Conservation (phyloP, 2,329 filamentous ascomycete genomes). For the Paracamarosporium sp. region DNA sequence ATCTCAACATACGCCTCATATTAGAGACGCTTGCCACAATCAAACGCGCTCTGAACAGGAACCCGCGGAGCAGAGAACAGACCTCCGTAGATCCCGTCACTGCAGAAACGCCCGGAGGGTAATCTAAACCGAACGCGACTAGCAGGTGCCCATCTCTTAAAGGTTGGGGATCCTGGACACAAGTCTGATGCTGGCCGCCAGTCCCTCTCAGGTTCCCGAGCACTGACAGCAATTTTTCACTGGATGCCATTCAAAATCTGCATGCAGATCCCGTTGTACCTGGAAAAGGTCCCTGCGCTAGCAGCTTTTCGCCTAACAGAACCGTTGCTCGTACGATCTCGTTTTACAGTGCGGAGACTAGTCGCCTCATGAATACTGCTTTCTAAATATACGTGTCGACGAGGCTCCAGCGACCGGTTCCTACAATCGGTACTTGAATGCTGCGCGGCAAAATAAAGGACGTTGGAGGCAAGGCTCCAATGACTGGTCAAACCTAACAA, state of each 20-base stretch:
- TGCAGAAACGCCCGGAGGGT: conserved; percentile 2
- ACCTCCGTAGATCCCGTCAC: conserved; percentile 2
- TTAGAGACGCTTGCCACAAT: background rate
- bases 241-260: conserved; percentile 1
- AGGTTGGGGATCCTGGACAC: background rate
- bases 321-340: background rate
- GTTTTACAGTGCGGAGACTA: background rate
- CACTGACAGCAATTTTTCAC: background rate
- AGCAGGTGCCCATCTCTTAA: background rate
- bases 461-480: no score
- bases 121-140: background rate
- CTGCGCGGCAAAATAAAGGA: no score
- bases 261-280: background rate
- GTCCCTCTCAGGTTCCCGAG: background rate
- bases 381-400: background rate
- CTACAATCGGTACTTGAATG: no score
- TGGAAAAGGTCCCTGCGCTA: background rate
- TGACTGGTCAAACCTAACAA: no score
- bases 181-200: background rate
- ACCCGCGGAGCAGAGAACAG: background rate
- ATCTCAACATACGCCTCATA: background rate
- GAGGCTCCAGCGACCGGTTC: background rate
- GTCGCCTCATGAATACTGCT: background rate
- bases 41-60: background rate
- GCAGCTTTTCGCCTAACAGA: background rate